phyloP scores from a whole-genome alignment of 2,329 filamentous ascomycete species.

The Aspergillus transmontanensis region DNA sequence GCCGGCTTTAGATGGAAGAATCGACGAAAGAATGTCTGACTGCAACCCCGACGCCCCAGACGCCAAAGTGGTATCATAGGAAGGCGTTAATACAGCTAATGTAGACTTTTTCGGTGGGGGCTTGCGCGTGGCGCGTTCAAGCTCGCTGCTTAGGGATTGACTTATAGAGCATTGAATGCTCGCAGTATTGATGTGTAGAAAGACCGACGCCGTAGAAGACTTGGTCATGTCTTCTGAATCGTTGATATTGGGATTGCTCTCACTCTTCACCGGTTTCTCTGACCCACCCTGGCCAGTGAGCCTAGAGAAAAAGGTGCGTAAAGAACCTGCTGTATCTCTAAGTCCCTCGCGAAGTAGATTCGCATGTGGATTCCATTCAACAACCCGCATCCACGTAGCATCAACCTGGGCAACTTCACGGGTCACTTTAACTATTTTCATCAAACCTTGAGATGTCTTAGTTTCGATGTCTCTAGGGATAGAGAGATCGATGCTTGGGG shows the following conservation, averaged over 20 bases:
- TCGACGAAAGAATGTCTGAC: constrained; percentile 81
- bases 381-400: constrained; percentile 81
- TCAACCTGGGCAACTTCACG: constrained; percentile 90
- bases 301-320: constrained; percentile 79
- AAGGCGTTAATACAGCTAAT: constrained; percentile 85
- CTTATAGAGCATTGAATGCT: constrained; percentile 75
- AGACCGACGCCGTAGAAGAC: constrained; percentile 75
- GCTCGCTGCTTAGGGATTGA: constrained; percentile 73
- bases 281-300: constrained; percentile 63
- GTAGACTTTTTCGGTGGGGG: constrained; percentile 86
- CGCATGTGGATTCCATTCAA: constrained; percentile 75
- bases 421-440: constrained; percentile 80
- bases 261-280: constrained; percentile 40
- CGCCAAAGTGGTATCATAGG: constrained; percentile 77
- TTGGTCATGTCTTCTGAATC: constrained; percentile 74
- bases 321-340: constrained; percentile 57
- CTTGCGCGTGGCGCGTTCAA: constrained; percentile 96
- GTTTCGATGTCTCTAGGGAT: constrained; percentile 80
- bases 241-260: constrained; percentile 60
- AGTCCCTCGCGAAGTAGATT: constrained; percentile 41
- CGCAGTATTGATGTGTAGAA: constrained; percentile 84
- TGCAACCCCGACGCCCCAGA: constrained; percentile 57
- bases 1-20: constrained; percentile 85
- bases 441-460: constrained; percentile 81
- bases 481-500: constrained; percentile 70